phyloP scores from a whole-genome alignment of 106 monocot genomes.

The Apostasia ramifera region DNA sequence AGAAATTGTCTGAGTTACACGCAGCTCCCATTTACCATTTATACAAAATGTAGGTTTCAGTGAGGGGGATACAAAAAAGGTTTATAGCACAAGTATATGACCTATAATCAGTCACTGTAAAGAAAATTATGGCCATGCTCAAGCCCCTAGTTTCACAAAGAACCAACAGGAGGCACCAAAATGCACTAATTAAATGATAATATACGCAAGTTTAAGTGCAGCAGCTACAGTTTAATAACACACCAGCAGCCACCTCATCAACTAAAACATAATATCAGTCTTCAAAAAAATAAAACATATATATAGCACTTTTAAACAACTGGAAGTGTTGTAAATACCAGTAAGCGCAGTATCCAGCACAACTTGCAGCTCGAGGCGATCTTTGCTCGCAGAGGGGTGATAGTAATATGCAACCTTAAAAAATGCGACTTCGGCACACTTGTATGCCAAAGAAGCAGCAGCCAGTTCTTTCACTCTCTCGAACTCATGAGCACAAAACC shows the following conservation, averaged over 20 bases:
- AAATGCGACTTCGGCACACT: slow-evolving; percentile 95
- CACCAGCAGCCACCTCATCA: not conserved
- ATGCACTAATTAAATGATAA: not conserved
- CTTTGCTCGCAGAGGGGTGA: slow-evolving; percentile 64
- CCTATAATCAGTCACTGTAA: no score
- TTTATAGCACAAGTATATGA: no score
- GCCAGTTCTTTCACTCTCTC: slow-evolving; percentile 79
- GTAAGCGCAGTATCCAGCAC: slow-evolving; percentile 39
- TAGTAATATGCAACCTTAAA: slow-evolving; percentile 81
- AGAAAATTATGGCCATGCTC: no score
- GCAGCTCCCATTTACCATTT: no score
- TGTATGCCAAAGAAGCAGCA: slow-evolving; percentile 88
- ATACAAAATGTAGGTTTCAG: no score
- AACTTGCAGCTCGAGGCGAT: slow-evolving; percentile 63
- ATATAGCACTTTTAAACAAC: no score
- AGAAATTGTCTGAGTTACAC: no score
- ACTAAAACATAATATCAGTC: not conserved
- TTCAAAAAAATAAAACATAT: no score
- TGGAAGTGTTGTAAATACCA: slow-evolving; percentile 25
- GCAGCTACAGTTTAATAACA: not conserved
- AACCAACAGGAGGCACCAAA: no score
- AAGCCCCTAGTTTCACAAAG: no score
- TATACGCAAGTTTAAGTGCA: not conserved
- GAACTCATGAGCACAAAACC: slow-evolving; percentile 84
- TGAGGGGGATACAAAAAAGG: no score